Conservation (phyloP, 164 flowering plant species). For the Aristolochia fimbriata region DNA sequence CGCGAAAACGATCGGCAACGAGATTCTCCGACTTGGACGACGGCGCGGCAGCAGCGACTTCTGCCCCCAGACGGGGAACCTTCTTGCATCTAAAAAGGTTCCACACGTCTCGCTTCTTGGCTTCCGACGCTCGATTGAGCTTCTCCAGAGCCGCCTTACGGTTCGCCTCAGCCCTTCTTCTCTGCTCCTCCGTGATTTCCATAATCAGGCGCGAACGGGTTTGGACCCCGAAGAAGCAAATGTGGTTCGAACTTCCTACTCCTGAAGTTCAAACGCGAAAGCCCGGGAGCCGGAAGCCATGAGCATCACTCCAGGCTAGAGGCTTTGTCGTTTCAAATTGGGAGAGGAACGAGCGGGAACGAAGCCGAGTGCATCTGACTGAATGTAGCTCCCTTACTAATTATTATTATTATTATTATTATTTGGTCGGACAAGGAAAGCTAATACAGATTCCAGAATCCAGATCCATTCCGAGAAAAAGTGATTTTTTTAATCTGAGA, state of each 20-base stretch:
- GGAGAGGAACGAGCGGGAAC: not conserved
- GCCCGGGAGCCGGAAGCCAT: too few relatives aligned
- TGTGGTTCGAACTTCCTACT: not conserved
- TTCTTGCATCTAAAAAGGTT: constrained; percentile 56
- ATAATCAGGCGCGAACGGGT: constrained; percentile 6
- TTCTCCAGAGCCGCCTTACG: constrained; percentile 65
- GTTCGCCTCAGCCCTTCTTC: constrained; percentile 60
- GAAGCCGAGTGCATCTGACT: too few relatives aligned
- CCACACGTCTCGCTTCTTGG: constrained; percentile 24
- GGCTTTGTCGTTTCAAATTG: not conserved
- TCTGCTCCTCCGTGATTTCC: constrained; percentile 75
- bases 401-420: too few relatives aligned
- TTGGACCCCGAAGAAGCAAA: constrained; percentile 1
- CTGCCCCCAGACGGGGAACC: constrained; percentile 8
- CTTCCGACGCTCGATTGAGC: constrained; percentile 31
- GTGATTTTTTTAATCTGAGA: too few relatives aligned
- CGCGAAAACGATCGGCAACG: constrained; percentile 24
- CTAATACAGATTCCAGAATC: too few relatives aligned
- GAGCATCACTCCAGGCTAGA: too few relatives aligned
- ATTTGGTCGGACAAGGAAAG: too few relatives aligned
- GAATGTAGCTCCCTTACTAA: too few relatives aligned
- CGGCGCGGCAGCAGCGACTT: not conserved
- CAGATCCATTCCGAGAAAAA: too few relatives aligned
- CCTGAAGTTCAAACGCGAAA: too few relatives aligned
- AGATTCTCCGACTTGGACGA: not conserved